Conservation (phyloP, 2,329 filamentous ascomycete species). For the Beauveria medogensis region DNA sequence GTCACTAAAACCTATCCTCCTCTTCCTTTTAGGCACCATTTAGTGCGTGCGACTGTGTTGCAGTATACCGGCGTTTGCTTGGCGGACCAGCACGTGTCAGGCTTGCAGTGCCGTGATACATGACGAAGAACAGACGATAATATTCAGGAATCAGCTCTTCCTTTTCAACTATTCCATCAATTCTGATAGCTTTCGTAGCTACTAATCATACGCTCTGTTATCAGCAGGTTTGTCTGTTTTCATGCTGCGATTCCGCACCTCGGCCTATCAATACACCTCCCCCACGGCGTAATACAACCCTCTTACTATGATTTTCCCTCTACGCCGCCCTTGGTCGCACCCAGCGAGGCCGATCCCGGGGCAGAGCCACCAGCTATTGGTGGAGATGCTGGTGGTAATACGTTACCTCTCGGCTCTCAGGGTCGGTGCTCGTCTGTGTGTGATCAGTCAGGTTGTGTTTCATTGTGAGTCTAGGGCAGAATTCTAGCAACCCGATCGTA, state of each 20-base stretch:
- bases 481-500: no score
- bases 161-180: neutral
- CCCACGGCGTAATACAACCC: neutral
- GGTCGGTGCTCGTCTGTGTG: neutral
- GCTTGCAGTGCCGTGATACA: neutral
- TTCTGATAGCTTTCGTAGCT: no score
- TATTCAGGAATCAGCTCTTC: neutral
- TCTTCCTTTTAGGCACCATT: no score
- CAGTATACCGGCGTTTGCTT: neutral
- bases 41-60: neutral
- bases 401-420: neutral
- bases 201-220: neutral
- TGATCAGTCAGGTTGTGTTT: no score
- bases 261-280: neutral
- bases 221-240: neutral
- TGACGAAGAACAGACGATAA: neutral
- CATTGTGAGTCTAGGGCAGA: no score
- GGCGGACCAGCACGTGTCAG: neutral
- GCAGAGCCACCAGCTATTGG: neutral
- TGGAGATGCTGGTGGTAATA: neutral
- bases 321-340: neutral
- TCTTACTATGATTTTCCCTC: neutral
- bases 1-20: no score
- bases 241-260: neutral
- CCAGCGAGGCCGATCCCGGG: slow-evolving; percentile 8